Evolutionary conservation across 441 rosid species (phyloP).

Genomic region (Manihot esculenta): DNA sequence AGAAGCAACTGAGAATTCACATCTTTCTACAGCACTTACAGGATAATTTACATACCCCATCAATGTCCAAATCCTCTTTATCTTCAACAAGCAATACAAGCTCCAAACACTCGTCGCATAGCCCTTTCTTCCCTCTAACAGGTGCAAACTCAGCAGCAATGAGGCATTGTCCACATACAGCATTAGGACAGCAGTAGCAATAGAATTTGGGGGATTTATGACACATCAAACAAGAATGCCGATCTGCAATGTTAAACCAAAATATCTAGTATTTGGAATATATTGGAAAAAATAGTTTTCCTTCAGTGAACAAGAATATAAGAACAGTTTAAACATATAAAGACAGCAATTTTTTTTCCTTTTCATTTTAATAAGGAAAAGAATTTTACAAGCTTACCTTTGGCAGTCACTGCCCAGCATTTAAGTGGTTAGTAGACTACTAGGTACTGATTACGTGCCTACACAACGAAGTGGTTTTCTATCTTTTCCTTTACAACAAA

Average conservation of each 20-base stretch:
- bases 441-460: neutral
- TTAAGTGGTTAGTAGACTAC: neutral
- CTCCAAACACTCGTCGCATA: slow-evolving; percentile 46
- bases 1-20: slow-evolving; percentile 1
- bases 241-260: slow-evolving; percentile 41
- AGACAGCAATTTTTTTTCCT: neutral
- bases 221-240: slow-evolving; percentile 54
- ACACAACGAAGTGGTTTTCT: neutral
- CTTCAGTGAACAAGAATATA: neutral
- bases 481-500: no score
- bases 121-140: slow-evolving; percentile 43
- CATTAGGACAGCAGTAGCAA: slow-evolving; percentile 60
- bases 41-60: slow-evolving; percentile 39
- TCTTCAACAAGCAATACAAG: slow-evolving; percentile 50
- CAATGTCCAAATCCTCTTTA: slow-evolving; percentile 34
- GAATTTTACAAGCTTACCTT: neutral
- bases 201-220: slow-evolving; percentile 36
- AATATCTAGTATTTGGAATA: neutral
- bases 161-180: slow-evolving; percentile 47
- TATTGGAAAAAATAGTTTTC: neutral
- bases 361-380: neutral
- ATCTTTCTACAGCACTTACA: slow-evolving; percentile 4
- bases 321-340: neutral
- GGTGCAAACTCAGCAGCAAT: slow-evolving; percentile 36
- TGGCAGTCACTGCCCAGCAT: neutral